Evolutionary conservation across 73 alveolate species (phyloP), one percentile per base, ranked within the genome.

Genomic region (Durusdinium trenchii): DNA sequence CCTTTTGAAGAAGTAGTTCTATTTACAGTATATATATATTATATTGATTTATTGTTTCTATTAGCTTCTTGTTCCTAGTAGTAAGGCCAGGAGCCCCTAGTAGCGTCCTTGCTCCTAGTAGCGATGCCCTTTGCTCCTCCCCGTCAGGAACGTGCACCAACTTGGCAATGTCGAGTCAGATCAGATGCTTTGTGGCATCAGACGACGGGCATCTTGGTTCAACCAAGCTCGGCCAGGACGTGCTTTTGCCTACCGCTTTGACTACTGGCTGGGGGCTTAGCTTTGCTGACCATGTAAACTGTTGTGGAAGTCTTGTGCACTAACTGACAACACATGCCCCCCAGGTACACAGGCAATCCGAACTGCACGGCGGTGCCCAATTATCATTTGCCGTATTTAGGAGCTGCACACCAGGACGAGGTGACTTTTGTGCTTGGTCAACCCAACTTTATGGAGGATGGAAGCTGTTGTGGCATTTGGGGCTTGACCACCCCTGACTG

Each of bases 371-470:
- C 99, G 5, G 99, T 94, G 47, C 99, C 99, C 47, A 94, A 94
- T 51, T 94, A n/a, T 48, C 99, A 94, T 51, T 51, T 94, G 69
- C 99, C 99, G 14, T 94, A 94, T 73, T 83, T 94, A 6, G 99
- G 99, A 26, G 99, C 99, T 9, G 99, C 99, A 16, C 99, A 94
- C 86, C 99, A 94, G 78, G 99, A 94, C 51, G 99, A 94, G 89
- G 99, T 94, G 30, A 94, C 99, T 52, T 94, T 94, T 76, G 99
- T 94, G 26, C 93, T 94, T 47, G 99, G 99, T 52, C 99, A 94
- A 48, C 99, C 99, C 14, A 94, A 94, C 51, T 94, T 94, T 69
- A 94, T 94, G 99, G 99, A 94, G 83, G 99, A 94, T 75, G 99
- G 99, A 38, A 94, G 99, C 83, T 94, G 99, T 82, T 94, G 99